These are phyloP conservation scores for Quercus ilex DNA, from an alignment of 306 rosid genomes.

Conservation along the genomic window DNA sequence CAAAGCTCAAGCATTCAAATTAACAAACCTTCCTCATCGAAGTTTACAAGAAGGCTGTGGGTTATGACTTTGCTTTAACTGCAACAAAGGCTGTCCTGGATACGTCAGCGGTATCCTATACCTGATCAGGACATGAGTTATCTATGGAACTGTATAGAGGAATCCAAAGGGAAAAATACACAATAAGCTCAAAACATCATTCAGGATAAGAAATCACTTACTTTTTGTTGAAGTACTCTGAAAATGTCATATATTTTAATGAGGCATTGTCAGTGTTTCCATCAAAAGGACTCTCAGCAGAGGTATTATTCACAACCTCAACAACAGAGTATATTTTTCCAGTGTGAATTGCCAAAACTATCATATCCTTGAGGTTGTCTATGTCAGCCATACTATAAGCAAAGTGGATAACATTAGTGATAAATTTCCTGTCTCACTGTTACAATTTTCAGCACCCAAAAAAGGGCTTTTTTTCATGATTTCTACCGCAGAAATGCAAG, in stretches of 20 bases:
- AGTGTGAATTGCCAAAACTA: slow-evolving; percentile 82
- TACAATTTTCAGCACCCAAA: slow-evolving; percentile 27
- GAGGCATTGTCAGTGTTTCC: slow-evolving; percentile 41
- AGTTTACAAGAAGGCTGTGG: slow-evolving; percentile 82
- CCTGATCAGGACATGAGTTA: slow-evolving; percentile 39
- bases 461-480: slow-evolving; percentile 41
- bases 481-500: slow-evolving; percentile 55
- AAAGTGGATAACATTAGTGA: slow-evolving; percentile 41
- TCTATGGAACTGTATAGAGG: slow-evolving; percentile 19
- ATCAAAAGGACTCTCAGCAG: slow-evolving; percentile 79
- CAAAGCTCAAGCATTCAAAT: slow-evolving; percentile 19
- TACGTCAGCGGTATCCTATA: slow-evolving; percentile 56
- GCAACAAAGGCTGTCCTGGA: slow-evolving; percentile 76
- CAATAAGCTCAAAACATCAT: neutral
- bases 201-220: slow-evolving; percentile 29
- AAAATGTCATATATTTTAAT: slow-evolving; percentile 32
- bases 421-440: slow-evolving; percentile 12
- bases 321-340: slow-evolving; percentile 75
- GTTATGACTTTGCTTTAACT: slow-evolving; percentile 85
- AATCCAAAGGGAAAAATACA: neutral
- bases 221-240: slow-evolving; percentile 63
- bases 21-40: slow-evolving; percentile 58
- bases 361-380: slow-evolving; percentile 36
- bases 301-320: slow-evolving; percentile 35
- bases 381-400: slow-evolving; percentile 49